A percentile compares a stretch with the other conserved stretches of the same genome.
These are phyloP conservation scores for Crataegus laevigata DNA, from an alignment of 306 rosid genomes.

Conservation along the genomic window DNA sequence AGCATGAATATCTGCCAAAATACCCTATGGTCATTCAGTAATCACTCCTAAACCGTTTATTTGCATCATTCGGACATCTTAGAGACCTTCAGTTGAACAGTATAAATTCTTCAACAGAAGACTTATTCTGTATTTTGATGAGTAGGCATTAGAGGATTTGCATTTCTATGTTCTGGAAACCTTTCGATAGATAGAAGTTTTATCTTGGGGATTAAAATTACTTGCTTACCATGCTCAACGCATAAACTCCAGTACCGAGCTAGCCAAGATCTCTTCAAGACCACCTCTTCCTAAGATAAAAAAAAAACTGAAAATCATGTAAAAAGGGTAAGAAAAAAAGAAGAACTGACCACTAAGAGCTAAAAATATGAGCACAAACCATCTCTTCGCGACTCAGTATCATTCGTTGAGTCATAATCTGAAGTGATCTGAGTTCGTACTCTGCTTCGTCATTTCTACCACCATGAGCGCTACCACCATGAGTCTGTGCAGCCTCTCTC, in stretches of 20 bases:
- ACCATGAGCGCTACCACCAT: conserved; percentile 9
- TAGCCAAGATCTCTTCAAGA: conserved; percentile 95
- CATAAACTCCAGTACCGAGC: conserved; percentile 91
- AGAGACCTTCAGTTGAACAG: neutral
- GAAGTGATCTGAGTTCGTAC: conserved; percentile 38
- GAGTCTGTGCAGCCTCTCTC: conserved; percentile 45
- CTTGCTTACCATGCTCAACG: conserved; percentile 48
- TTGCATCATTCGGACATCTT: neutral
- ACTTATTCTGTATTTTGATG: neutral
- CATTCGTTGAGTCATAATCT: conserved; percentile 67
- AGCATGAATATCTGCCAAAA: conserved; percentile 63
- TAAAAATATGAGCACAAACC: conserved; percentile 35
- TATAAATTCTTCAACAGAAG: neutral
- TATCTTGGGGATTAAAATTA: neutral
- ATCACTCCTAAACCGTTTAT: neutral
- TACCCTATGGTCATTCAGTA: neutral
- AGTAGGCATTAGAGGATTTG: neutral
- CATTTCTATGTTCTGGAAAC: neutral
- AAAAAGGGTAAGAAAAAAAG: conserved; percentile 9
- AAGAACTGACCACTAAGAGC: neutral
- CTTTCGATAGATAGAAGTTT: neutral
- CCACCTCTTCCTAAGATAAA: conserved; percentile 75
- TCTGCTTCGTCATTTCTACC: conserved; percentile 57
- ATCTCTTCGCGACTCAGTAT: conserved; percentile 72
- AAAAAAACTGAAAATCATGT: conserved; percentile 28